Conservation (phyloP, 306 rosid genomes). For the Vigna trinervia region DNA sequence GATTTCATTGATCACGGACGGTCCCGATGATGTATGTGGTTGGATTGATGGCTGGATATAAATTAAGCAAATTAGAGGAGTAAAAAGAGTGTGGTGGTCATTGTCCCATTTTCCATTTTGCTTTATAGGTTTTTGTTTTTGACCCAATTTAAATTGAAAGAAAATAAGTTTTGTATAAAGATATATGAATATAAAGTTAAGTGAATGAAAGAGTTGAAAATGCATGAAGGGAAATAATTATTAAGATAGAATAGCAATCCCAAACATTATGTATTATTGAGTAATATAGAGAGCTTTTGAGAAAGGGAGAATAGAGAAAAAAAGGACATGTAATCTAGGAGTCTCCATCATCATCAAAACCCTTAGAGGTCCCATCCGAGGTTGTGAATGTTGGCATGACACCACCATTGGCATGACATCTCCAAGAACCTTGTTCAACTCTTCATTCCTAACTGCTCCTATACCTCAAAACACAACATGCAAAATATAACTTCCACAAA, state of each 20-base stretch:
- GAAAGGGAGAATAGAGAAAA: neutral
- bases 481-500: neutral
- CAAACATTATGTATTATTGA: neutral
- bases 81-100: too few species aligned
- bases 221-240: neutral
- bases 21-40: constrained; percentile 37
- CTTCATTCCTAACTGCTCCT: constrained; percentile 88
- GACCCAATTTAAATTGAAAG: too few species aligned
- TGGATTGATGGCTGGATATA: neutral
- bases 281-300: neutral
- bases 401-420: constrained; percentile 93
- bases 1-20: constrained; percentile 47
- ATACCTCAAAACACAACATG: constrained; percentile 52
- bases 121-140: too few species aligned
- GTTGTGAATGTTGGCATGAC: constrained; percentile 94
- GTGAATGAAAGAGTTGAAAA: neutral
- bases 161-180: neutral
- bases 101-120: too few species aligned
- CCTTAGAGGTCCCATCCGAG: constrained; percentile 63
- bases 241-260: neutral
- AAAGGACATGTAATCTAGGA: constrained; percentile 34
- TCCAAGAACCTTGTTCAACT: constrained; percentile 88
- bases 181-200: neutral
- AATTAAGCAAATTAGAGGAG: too few species aligned
- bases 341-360: constrained; percentile 36